Evolutionary conservation across 495 filamentous ascomycete genomes (phyloP).

Genomic region (Trichoderma reesei): DNA sequence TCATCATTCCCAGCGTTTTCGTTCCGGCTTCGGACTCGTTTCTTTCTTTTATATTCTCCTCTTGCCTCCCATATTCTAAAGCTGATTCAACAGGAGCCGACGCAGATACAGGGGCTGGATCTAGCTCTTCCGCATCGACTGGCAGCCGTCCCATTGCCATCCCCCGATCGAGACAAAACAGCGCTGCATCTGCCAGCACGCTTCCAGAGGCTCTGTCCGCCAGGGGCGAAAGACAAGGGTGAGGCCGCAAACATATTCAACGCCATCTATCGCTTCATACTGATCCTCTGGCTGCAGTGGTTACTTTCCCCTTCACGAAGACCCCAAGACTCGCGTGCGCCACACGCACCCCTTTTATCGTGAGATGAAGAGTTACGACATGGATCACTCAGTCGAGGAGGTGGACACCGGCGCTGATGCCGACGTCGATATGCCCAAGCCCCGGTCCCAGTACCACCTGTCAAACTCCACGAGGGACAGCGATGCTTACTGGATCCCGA

Average conservation of each 20-base stretch:
- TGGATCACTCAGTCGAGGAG: background rate
- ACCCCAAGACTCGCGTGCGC: slow-evolving; percentile 27
- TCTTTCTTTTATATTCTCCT: too few species aligned
- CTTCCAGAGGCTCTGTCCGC: slow-evolving; percentile 35
- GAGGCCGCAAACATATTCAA: slow-evolving; percentile 17
- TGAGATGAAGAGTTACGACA: slow-evolving; percentile 20
- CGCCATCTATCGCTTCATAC: slow-evolving; percentile 5
- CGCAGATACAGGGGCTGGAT: background rate
- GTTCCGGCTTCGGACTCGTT: too few species aligned
- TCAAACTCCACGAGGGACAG: background rate
- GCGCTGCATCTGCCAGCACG: slow-evolving; percentile 27
- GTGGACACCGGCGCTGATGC: background rate
- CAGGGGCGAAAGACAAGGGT: slow-evolving; percentile 42
- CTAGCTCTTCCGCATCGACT: slow-evolving; percentile 1
- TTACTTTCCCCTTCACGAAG: slow-evolving; percentile 44
- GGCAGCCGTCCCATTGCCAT: slow-evolving; percentile 38
- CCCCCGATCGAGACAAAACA: slow-evolving; percentile 23
- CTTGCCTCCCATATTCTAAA: too few species aligned
- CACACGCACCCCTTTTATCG: slow-evolving; percentile 31
- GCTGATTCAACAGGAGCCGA: background rate
- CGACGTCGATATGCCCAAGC: background rate
- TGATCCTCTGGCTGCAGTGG: slow-evolving; percentile 22
- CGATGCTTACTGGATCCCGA: background rate
- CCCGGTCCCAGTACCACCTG: background rate
- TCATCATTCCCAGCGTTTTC: too few species aligned